A percentile compares a stretch with the other conserved stretches of the same genome.
phyloP scores from a whole-genome alignment of 148 eudicot species.

The Nepenthes gracilis region DNA sequence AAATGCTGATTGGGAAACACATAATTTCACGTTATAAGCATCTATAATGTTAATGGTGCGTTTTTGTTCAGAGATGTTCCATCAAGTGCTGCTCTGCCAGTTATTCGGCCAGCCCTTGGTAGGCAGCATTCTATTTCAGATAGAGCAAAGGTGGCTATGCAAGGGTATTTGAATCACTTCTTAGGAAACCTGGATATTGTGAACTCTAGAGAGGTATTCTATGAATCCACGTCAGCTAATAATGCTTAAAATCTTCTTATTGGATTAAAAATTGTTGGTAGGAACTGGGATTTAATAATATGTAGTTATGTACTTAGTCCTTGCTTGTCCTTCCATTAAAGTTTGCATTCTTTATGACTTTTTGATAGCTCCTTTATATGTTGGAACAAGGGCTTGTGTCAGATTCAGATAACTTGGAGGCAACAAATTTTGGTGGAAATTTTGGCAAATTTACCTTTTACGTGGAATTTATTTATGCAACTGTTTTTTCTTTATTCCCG shows the following conservation, averaged over 20 bases:
- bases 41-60: constrained; percentile 41
- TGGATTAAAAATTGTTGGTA: no score
- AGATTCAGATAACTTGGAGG: no score
- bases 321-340: no score
- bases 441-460: no score
- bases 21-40: constrained; percentile 20
- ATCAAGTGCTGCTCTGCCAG: constrained; percentile 93
- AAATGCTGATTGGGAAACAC: constrained; percentile 12
- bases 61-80: constrained; percentile 92
- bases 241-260: background rate
- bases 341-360: no score
- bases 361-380: no score
- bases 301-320: no score
- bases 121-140: constrained; percentile 91
- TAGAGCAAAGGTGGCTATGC: constrained; percentile 89
- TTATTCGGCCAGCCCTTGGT: constrained; percentile 88
- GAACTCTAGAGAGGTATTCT: constrained; percentile 78
- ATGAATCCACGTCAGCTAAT: background rate
- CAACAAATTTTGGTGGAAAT: no score
- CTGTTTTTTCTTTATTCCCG: background rate
- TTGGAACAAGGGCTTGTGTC: no score
- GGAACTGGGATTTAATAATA: no score
- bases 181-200: constrained; percentile 83
- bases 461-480: background rate
- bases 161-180: constrained; percentile 92